Percentiles rank a stretch among this genome's conserved stretches.
phyloP scores from a whole-genome alignment of 805 yeast genomes.

The Zygosaccharomyces pseudorouxii region DNA sequence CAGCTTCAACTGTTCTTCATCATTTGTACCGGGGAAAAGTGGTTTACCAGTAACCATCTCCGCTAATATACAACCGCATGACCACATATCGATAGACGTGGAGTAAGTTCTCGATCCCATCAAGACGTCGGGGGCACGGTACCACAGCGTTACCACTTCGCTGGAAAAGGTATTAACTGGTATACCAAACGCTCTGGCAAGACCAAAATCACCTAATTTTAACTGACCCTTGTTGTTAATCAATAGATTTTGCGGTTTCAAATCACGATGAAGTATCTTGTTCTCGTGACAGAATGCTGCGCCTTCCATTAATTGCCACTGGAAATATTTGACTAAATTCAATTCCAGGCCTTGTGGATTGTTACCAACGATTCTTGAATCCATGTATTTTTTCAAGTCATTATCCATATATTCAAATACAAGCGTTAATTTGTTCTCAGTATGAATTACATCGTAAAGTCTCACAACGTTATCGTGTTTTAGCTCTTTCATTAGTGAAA shows the following conservation, averaged over 20 bases:
- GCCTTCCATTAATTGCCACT: conserved; percentile 88
- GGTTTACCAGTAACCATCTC: conserved; percentile 97
- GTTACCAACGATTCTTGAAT: conserved; percentile 42
- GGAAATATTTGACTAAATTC: conserved; percentile 77
- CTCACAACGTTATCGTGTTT: conserved; percentile 91
- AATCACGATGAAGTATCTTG: conserved; percentile 89
- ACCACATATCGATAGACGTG: conserved; percentile 99
- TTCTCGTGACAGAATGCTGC: conserved; percentile 91
- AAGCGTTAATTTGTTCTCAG: conserved; percentile 88
- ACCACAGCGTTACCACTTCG: conserved; percentile 97
- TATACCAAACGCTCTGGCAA: conserved; percentile 96
- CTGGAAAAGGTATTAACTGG: conserved; percentile 96
- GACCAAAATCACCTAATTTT: conserved; percentile 87
- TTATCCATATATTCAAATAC: conserved; percentile 92
- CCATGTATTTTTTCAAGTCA: conserved; percentile 96
- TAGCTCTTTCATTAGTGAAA: conserved; percentile 88
- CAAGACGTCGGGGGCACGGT: conserved; percentile 91
- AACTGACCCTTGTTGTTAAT: conserved; percentile 94
- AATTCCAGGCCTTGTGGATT: conserved; percentile 36
- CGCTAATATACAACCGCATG: conserved; percentile 95
- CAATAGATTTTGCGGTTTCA: conserved; percentile 92
- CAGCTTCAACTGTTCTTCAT: conserved; percentile 92
- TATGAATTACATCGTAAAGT: conserved; percentile 88
- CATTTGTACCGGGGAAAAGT: conserved; percentile 94
- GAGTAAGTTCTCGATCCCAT: conserved; percentile 96